A percentile compares a stretch with the other conserved stretches of the same genome.
Evolutionary conservation across 768 basidiomycete genomes (phyloP).

Genomic region (Lentinula detonsa): DNA sequence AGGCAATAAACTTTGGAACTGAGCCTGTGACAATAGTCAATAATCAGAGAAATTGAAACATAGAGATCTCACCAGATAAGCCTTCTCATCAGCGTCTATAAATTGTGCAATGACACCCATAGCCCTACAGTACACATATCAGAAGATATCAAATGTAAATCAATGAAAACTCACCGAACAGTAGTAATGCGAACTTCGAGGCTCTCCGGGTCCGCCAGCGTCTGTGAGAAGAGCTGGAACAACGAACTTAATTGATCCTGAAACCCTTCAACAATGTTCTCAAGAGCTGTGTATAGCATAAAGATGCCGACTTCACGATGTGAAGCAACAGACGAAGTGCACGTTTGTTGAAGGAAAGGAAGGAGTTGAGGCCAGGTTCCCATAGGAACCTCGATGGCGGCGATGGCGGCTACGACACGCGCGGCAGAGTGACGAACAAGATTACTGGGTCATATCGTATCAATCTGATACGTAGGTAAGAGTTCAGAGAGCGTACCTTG

Average conservation of each 20-base stretch:
- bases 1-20: slow-evolving; percentile 84
- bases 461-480: slow-evolving; percentile 8
- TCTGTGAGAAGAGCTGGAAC: slow-evolving; percentile 70
- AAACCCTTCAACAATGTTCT: slow-evolving; percentile 87
- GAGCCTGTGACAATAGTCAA: slow-evolving; percentile 43
- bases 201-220: slow-evolving; percentile 80
- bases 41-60: neutral
- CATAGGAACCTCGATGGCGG: slow-evolving; percentile 75
- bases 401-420: slow-evolving; percentile 90
- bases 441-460: slow-evolving; percentile 42
- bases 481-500: slow-evolving; percentile 47
- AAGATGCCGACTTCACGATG: slow-evolving; percentile 92
- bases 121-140: slow-evolving; percentile 39
- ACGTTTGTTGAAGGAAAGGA: slow-evolving; percentile 79
- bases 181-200: slow-evolving; percentile 88
- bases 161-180: slow-evolving; percentile 47
- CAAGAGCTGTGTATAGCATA: slow-evolving; percentile 87
- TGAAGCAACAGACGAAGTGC: slow-evolving; percentile 54
- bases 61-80: slow-evolving; percentile 61
- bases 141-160: neutral
- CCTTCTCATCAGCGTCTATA: slow-evolving; percentile 83
- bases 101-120: slow-evolving; percentile 91
- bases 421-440: slow-evolving; percentile 91
- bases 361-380: slow-evolving; percentile 84
- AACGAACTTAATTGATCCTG: slow-evolving; percentile 68